A percentile compares a stretch with the other conserved stretches of the same genome.
These are phyloP conservation scores for Xylaria digitata DNA, from an alignment of 2,329 filamentous ascomycete genomes.

Conservation along the genomic window DNA sequence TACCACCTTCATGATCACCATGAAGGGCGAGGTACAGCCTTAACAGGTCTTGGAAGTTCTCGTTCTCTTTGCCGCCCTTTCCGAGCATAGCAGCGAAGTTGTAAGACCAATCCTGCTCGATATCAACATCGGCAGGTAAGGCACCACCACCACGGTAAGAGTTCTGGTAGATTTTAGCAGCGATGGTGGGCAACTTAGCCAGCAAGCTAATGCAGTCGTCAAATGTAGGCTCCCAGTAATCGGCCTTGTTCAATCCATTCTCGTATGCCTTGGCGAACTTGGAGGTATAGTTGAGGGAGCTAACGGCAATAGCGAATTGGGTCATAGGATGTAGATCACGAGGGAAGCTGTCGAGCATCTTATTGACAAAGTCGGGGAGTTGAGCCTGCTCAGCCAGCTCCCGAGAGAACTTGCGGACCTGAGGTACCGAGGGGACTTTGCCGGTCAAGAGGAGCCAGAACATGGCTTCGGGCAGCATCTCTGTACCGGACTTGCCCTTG, in stretches of 20 bases:
- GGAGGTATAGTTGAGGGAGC: conserved; percentile 94
- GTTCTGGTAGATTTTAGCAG: conserved; percentile 97
- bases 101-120: conserved; percentile 95
- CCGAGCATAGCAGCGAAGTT: conserved; percentile 98
- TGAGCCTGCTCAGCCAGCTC: conserved; percentile 88
- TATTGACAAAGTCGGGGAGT: conserved; percentile 84
- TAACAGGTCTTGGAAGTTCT: conserved; percentile 94
- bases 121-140: conserved; percentile 80
- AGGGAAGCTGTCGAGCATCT: conserved; percentile 91
- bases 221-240: conserved; percentile 99
- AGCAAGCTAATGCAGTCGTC: conserved; percentile 94
- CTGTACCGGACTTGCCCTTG: conserved; percentile 89
- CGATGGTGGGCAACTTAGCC: conserved; percentile 95
- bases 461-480: conserved; percentile 99
- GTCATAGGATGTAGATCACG: conserved; percentile 97
- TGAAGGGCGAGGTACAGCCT: conserved; percentile 95
- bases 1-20: conserved; percentile 97
- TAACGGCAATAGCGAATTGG: conserved; percentile 94
- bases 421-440: conserved; percentile 83
- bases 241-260: conserved; percentile 88
- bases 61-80: conserved; percentile 86
- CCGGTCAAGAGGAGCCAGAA: conserved; percentile 98
- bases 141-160: conserved; percentile 79
- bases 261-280: conserved; percentile 95
- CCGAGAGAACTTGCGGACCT: conserved; percentile 84